Percentiles rank a stretch among this genome's conserved stretches.
phyloP scores from a whole-genome alignment of 164 flowering plant genomes.

The Nelumbo lutea region DNA sequence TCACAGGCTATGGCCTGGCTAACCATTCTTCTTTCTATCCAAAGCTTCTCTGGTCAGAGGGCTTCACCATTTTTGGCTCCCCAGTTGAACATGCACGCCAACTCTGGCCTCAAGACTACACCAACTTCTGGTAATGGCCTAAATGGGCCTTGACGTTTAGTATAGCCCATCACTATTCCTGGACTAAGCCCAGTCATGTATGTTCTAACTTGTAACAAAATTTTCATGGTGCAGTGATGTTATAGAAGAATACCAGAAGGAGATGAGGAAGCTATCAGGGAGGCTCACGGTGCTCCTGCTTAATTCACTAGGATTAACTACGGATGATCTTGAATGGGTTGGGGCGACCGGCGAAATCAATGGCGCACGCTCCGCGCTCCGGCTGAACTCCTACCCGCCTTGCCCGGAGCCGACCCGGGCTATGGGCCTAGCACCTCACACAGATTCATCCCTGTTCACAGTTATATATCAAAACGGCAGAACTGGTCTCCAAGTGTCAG shows the following conservation, averaged over 20 bases:
- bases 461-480: conserved; percentile 36
- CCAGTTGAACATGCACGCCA: conserved; percentile 34
- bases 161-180: no score
- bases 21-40: conserved; percentile 36
- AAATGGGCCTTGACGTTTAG: no score
- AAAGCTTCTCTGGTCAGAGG: conserved; percentile 68
- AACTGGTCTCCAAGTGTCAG: conserved; percentile 43
- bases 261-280: conserved; percentile 37
- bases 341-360: not conserved
- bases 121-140: conserved; percentile 4
- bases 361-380: conserved; percentile 29
- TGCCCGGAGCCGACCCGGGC: conserved; percentile 57
- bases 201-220: no score
- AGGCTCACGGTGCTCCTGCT: conserved; percentile 30
- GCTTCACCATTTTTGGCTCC: conserved; percentile 49
- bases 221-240: conserved; percentile 28
- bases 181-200: no score
- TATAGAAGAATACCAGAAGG: conserved; percentile 41
- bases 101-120: conserved; percentile 44
- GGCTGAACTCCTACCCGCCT: conserved; percentile 54
- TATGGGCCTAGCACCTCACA: conserved; percentile 64
- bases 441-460: conserved; percentile 55
- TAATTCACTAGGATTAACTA: conserved; percentile 22
- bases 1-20: conserved; percentile 60
- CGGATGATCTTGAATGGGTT: conserved; percentile 15